Evolutionary conservation across 148 eudicot genomes (phyloP), one percentile per base, ranked within the genome.

Genomic region (Rhododendron molle): DNA sequence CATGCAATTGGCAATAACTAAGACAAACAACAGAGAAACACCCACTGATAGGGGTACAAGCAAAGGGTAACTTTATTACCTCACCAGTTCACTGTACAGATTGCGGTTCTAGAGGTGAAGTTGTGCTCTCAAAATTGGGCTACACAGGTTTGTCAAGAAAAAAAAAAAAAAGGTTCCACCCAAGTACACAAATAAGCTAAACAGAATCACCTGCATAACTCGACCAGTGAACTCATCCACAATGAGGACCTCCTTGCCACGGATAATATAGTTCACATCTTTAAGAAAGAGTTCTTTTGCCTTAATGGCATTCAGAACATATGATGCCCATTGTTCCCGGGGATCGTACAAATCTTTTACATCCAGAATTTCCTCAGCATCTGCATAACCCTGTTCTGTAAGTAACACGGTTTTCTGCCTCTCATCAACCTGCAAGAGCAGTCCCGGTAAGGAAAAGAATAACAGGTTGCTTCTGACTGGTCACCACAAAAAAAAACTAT

Each of bases 201-300:
- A 77, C 72, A 47, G 50, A 73, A 34, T 89, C 88, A 97, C 99
- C 99, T 97, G 98, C 99, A 97, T 97, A 78, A 97, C 98, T 60
- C 99, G 96, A 65, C 99, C 99, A 88, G 98, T 95, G 87, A 97
- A 97, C 89, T 97, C 99, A 85, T 97, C 98, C 79, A 97, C 99
- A 76, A 97, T 97, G 86, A 97, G 98, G 78, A 97, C 94, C 90
- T 97, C 99, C 87, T 94, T 95, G 87, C 94, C 98, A 86, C 98
- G 96, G 83, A 95, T 87, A 54, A 97, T 97, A 87, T 97, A 97
- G 88, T 95, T 95, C 87, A 97, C 99, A 78, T 97, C 98, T 90
- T 88, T 94, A 50, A 97, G 91, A 85, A 97, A 97, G 80, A 97
- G 96, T 89, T 97, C 98, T 88, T 95, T 95, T 26, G 98, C 98